Conservation (phyloP, 2,329 filamentous ascomycete species). For the Escovopsis sp. region DNA sequence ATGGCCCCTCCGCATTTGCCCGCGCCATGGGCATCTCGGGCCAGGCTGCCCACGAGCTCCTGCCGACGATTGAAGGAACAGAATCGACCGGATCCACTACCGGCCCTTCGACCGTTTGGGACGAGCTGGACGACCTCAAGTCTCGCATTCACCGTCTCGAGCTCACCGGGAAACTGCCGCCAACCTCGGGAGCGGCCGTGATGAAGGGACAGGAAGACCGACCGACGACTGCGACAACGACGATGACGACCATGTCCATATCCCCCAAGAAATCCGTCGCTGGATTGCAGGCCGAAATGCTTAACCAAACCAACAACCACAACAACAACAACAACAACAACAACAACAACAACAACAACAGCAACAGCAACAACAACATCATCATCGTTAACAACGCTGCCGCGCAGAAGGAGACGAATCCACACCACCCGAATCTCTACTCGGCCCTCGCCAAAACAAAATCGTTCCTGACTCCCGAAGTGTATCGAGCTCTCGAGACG, state of each 20-base stretch:
- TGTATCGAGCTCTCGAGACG: constrained; percentile 67
- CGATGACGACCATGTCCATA: constrained; percentile 75
- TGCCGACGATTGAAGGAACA: constrained; percentile 46
- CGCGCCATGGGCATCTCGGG: constrained; percentile 21
- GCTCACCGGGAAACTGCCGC: constrained; percentile 71
- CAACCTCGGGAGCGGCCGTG: constrained; percentile 68
- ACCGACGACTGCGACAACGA: constrained; percentile 80
- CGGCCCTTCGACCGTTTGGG: constrained; percentile 89
- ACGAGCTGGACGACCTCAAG: constrained; percentile 90
- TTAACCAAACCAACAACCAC: too few species aligned
- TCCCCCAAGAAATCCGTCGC: constrained; percentile 57
- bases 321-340: too few species aligned
- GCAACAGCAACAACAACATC: too few species aligned
- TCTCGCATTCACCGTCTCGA: constrained; percentile 84
- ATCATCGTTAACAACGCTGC: constrained; percentile 26
- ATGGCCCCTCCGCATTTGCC: constrained; percentile 46
- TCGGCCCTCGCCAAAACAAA: constrained; percentile 70
- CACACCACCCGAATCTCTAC: constrained; percentile 67
- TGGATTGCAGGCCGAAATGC: constrained; percentile 16
- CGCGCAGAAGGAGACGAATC: constrained; percentile 47
- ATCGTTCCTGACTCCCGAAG: constrained; percentile 48
- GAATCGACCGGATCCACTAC: constrained; percentile 81
- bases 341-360: too few species aligned
- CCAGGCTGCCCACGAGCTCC: constrained; percentile 13
- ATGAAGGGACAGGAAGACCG: constrained; percentile 62